Conservation (phyloP, 2,329 filamentous ascomycete genomes). For the Apiospora phragmitis region DNA sequence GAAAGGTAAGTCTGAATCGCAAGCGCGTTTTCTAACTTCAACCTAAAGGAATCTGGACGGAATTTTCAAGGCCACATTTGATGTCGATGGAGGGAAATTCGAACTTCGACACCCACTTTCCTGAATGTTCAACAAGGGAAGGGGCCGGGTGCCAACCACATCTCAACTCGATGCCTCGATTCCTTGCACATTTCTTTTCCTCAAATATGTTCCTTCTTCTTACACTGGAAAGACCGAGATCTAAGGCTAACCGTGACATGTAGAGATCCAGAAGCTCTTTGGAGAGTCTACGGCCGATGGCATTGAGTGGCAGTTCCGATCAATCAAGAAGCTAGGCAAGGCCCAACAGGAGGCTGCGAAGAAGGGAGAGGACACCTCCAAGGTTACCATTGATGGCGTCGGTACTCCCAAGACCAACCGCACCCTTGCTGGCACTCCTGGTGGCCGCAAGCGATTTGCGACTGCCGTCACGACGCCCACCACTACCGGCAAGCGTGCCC, state of each 20-base stretch:
- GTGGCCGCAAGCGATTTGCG: slow-evolving; percentile 9
- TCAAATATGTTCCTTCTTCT: neutral
- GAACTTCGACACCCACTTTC: neutral
- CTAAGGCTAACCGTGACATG: neutral
- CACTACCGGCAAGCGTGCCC: slow-evolving; percentile 16
- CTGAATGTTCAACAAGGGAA: neutral
- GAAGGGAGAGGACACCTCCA: slow-evolving; percentile 46
- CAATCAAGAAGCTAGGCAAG: slow-evolving; percentile 54
- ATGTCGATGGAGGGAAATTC: neutral
- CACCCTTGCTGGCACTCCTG: neutral
- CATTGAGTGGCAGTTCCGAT: slow-evolving; percentile 61
- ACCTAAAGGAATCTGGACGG: slow-evolving; percentile 2
- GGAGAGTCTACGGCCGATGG: slow-evolving; percentile 59
- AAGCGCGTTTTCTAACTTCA: slow-evolving; percentile 12
- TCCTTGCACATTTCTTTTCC: neutral
- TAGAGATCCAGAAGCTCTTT: slow-evolving; percentile 61
- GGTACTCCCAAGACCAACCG: slow-evolving; percentile 2
- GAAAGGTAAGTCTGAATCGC: slow-evolving; percentile 32
- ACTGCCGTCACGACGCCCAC: slow-evolving; percentile 18
- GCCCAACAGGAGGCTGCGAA: slow-evolving; percentile 45
- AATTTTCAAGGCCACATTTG: neutral
- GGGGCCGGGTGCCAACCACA: neutral
- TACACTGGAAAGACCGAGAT: neutral
- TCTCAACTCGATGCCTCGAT: neutral
- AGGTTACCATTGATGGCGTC: neutral